Evolutionary conservation across 306 rosid species (phyloP).

Genomic region (Trifolium repens): DNA sequence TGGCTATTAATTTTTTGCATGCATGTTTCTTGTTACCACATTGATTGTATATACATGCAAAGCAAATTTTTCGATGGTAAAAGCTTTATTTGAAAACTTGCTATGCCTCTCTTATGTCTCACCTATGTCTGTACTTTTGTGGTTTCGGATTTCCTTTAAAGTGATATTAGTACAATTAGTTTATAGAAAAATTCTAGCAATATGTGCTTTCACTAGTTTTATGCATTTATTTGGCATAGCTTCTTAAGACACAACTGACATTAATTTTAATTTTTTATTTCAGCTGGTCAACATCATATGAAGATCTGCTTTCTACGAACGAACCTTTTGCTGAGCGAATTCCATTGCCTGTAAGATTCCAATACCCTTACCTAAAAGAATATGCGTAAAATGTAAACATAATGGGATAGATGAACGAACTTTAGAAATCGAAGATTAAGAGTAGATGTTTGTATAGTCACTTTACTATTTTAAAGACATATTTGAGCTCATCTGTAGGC

Average conservation of each 20-base stretch:
- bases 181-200: conserved; percentile 11
- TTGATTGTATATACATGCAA: background rate
- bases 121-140: background rate
- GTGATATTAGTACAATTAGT: background rate
- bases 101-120: conserved; percentile 1
- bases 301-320: conserved; percentile 71
- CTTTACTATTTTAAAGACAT: background rate
- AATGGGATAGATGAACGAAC: too few species aligned
- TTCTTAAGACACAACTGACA: conserved; percentile 14
- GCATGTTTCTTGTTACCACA: conserved; percentile 3
- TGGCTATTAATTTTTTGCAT: conserved; percentile 1
- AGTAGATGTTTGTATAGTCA: background rate
- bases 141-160: background rate
- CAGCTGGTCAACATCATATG: conserved; percentile 97
- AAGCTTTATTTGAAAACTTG: conserved; percentile 2
- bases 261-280: conserved; percentile 37
- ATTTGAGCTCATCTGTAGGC: too few species aligned
- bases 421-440: too few species aligned
- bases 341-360: conserved; percentile 79
- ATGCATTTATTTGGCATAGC: conserved; percentile 14
- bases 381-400: background rate
- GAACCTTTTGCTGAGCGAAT: conserved; percentile 85
- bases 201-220: conserved; percentile 11
- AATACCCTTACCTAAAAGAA: conserved; percentile 68
- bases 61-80: background rate